Percentiles rank a stretch among this genome's conserved stretches.
These are phyloP conservation scores for Oryza glumipatula DNA, from an alignment of 176 grass and related monocot genomes.

Conservation along the genomic window DNA sequence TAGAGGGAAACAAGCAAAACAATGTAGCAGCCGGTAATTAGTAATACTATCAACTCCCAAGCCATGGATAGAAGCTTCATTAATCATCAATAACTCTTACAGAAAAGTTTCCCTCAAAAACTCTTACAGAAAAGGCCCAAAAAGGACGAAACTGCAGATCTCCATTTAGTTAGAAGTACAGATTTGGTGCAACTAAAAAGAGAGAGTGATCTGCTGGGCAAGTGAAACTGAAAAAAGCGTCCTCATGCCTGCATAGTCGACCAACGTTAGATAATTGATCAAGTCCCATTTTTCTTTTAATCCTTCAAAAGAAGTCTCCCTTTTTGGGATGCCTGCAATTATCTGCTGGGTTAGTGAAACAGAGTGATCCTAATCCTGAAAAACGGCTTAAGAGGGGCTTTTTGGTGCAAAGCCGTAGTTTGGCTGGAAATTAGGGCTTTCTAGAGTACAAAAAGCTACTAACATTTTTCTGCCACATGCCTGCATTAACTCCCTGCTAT, in stretches of 20 bases:
- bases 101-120: too few relatives aligned
- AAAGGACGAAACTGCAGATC: neutral
- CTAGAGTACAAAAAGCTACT: neutral
- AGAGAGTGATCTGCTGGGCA: neutral
- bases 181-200: neutral
- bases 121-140: neutral
- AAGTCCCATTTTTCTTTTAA: too few relatives aligned
- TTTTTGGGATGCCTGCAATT: neutral
- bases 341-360: neutral
- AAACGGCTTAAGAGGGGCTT: neutral
- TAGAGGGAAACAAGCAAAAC: too few relatives aligned
- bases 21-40: too few relatives aligned
- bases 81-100: neutral
- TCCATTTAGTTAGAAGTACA: neutral
- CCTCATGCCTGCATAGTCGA: neutral
- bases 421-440: conserved; percentile 5
- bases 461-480: conserved; percentile 40
- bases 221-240: neutral
- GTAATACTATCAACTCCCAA: too few relatives aligned
- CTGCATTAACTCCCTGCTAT: conserved; percentile 45
- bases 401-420: neutral
- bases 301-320: neutral
- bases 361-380: neutral
- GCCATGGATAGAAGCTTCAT: neutral
- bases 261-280: neutral